Evolutionary conservation across 75 land plant genomes (phyloP).

Genomic region (Picea sitchensis): DNA sequence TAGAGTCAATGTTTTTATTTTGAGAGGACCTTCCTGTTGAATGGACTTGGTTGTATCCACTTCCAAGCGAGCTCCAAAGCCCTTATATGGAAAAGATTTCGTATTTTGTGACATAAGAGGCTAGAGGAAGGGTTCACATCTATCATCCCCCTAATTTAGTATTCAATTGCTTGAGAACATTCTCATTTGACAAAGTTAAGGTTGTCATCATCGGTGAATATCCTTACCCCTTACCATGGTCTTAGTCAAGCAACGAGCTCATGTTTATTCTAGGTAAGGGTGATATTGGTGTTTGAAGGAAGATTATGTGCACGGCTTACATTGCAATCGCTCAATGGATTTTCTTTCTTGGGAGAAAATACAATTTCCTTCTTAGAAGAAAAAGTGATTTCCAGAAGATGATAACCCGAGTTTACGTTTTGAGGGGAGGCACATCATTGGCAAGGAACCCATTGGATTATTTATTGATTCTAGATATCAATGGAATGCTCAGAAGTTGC

Average conservation of each 20-base stretch:
- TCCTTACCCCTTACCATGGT: slow-evolving; percentile 95
- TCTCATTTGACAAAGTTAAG: slow-evolving; percentile 74
- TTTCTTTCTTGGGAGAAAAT: not conserved
- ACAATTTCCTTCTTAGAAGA: not conserved
- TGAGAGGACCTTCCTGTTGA: slow-evolving; percentile 75
- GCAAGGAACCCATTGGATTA: not conserved
- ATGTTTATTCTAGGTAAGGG: slow-evolving; percentile 5
- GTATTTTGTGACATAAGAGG: slow-evolving; percentile 62
- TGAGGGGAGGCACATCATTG: not conserved
- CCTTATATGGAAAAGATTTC: slow-evolving; percentile 64
- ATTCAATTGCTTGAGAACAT: slow-evolving; percentile 83
- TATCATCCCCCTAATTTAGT: slow-evolving; percentile 77
- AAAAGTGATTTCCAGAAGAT: not conserved
- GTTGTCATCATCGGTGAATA: slow-evolving; percentile 13
- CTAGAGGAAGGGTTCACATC: slow-evolving; percentile 50
- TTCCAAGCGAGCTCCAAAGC: slow-evolving; percentile 72
- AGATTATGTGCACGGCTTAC: not conserved
- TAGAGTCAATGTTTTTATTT: too few species aligned
- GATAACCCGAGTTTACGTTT: not conserved
- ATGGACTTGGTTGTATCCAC: slow-evolving; percentile 65
- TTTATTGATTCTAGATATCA: not conserved
- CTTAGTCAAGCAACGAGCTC: slow-evolving; percentile 98
- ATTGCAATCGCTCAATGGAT: not conserved
- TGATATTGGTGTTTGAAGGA: not conserved
- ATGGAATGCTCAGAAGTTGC: not conserved